These are phyloP conservation scores for Periglandula ipomoeae DNA, from an alignment of 2,329 filamentous ascomycete genomes.

Conservation along the genomic window DNA sequence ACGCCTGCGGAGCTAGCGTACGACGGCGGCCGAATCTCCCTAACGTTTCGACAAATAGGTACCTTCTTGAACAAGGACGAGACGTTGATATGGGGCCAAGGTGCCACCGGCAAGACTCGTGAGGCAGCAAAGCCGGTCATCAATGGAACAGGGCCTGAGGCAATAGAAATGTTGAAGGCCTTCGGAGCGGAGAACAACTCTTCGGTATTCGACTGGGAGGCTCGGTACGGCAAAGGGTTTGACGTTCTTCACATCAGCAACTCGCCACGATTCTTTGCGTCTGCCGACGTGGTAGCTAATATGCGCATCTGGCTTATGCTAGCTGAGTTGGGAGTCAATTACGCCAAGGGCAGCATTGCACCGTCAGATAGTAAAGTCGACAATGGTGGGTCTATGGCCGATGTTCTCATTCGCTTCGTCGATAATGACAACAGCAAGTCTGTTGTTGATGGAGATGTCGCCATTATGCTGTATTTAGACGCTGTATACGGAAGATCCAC, in stretches of 20 bases:
- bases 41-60: slow-evolving; percentile 84
- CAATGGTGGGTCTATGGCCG: not conserved
- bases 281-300: slow-evolving; percentile 37
- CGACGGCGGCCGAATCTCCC: slow-evolving; percentile 70
- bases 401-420: slow-evolving; percentile 36
- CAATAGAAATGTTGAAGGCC: slow-evolving; percentile 60
- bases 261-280: slow-evolving; percentile 41
- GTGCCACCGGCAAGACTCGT: slow-evolving; percentile 60
- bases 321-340: slow-evolving; percentile 36
- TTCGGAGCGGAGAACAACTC: slow-evolving; percentile 82
- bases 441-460: slow-evolving; percentile 37
- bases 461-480: slow-evolving; percentile 54
- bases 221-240: slow-evolving; percentile 69
- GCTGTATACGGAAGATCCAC: slow-evolving; percentile 33
- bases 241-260: slow-evolving; percentile 65
- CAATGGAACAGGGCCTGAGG: slow-evolving; percentile 59
- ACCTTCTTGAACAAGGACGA: slow-evolving; percentile 67
- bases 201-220: slow-evolving; percentile 63
- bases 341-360: slow-evolving; percentile 34
- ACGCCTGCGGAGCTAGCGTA: slow-evolving; percentile 60
- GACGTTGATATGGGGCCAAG: slow-evolving; percentile 80
- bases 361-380: not conserved
- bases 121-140: slow-evolving; percentile 53
- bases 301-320: slow-evolving; percentile 41
- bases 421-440: slow-evolving; percentile 44